Evolutionary conservation across 2,329 filamentous ascomycete genomes (phyloP), one percentile per base, ranked within the genome.

Genomic region (Fusarium sp.): DNA sequence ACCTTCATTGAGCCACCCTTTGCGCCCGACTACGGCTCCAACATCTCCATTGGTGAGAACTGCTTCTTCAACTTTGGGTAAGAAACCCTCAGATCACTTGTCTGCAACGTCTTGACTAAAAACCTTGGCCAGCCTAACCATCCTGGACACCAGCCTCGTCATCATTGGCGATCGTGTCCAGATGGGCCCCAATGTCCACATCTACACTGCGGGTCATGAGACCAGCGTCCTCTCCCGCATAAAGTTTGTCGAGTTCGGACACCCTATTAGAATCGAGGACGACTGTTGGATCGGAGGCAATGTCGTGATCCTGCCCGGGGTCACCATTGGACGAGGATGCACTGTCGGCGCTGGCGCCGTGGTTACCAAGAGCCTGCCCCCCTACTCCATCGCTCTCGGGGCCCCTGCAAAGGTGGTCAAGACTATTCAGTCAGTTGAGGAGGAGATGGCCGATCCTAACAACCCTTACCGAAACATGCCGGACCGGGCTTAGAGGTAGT

Each of bases 91-190:
- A 18, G 20, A 11, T 1, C 33, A 22, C 6, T 18, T 2, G 9
- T 6, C 5, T 4, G 3, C 18, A 6, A 2, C 6, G 1, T 0
- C 11, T 47, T 6, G n/a, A 7, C 60, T 69, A 18, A 63, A 4
- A 1, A 1, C 0, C 0, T 3, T 6, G 5, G 0, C n/a, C 18
- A 87, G 85, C 68, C 79, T 88, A 65, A 90, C 90, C 3, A 91
- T 95, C 69, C 84, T 95, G 16, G 94, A 96, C 79, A 94, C 91
- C n/a, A 93, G 90, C 73, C 84, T 90, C 3, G 91, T 95, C 45
- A 85, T 81, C 5, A 92, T 95, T 56, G 94, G 94, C 0, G 87
- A 92, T 29, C 88, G 93, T 31, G 93, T 93, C 2, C 83, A 94
- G 73, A 87, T 95, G 64, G 94, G 92, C 0, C 92, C 94, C 0